Conservation (phyloP, 108 stramenopile species). For the Epithemia pelagica region DNA sequence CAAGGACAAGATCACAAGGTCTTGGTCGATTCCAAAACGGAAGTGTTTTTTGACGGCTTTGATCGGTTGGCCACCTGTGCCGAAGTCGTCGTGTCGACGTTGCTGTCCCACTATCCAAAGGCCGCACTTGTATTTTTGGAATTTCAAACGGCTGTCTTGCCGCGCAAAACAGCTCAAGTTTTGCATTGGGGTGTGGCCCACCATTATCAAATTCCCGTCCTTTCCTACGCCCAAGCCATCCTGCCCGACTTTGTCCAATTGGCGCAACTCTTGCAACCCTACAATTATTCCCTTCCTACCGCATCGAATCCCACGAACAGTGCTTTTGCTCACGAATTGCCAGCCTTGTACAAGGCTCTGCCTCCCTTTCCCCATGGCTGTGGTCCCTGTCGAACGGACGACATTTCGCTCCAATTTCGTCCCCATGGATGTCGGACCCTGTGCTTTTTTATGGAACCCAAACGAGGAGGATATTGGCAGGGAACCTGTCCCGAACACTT, state of each 20-base stretch:
- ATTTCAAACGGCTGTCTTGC: slow-evolving; percentile 47
- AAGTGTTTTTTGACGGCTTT: slow-evolving; percentile 61
- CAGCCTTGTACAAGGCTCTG: slow-evolving; percentile 24
- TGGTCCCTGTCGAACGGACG: slow-evolving; percentile 27
- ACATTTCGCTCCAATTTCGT: slow-evolving; percentile 35
- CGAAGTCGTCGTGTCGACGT: slow-evolving; percentile 43
- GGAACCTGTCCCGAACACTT: too few relatives aligned
- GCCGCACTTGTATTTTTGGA: slow-evolving; percentile 49
- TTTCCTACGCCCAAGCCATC: slow-evolving; percentile 49
- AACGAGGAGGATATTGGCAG: too few relatives aligned
- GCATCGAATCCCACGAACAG: too few relatives aligned
- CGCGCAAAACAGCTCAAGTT: slow-evolving; percentile 44
- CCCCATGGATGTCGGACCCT: slow-evolving; percentile 37
- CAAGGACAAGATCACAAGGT: slow-evolving; percentile 58
- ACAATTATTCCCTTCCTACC: slow-evolving; percentile 31
- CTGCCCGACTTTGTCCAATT: slow-evolving; percentile 37
- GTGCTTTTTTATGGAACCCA: slow-evolving; percentile 27
- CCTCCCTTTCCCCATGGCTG: slow-evolving; percentile 55
- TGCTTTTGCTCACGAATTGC: too few relatives aligned
- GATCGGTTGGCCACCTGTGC: slow-evolving; percentile 38
- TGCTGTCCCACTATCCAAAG: slow-evolving; percentile 31
- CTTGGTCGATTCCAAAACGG: slow-evolving; percentile 36
- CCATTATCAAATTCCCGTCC: slow-evolving; percentile 60
- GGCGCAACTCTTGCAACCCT: slow-evolving; percentile 20
- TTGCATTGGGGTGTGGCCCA: slow-evolving; percentile 58